Evolutionary conservation across 2,329 filamentous ascomycete genomes (phyloP).

Genomic region (Atkinsonella texensis): DNA sequence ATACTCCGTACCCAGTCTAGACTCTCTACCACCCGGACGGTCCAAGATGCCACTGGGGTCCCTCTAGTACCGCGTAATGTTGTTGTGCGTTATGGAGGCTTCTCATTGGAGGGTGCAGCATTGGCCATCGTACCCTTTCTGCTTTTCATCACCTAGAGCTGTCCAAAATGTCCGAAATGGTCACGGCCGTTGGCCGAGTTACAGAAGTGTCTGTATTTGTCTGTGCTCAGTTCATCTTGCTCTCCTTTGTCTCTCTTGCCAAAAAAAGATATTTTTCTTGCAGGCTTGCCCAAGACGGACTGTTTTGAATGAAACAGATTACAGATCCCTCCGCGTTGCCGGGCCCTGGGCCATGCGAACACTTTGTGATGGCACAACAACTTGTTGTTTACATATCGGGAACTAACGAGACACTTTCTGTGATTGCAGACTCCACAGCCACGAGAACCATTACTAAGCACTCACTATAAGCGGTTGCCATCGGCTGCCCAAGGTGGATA

Average conservation of each 20-base stretch:
- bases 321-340: too few species aligned
- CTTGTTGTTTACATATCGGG: too few species aligned
- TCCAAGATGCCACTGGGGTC: background rate
- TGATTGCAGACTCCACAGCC: background rate
- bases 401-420: too few species aligned
- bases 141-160: too few species aligned
- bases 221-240: background rate
- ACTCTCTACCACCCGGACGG: background rate
- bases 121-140: background rate
- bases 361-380: too few species aligned
- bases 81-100: background rate
- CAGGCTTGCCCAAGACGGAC: too few species aligned
- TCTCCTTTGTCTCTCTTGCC: background rate
- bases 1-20: background rate
- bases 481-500: background rate
- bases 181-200: background rate
- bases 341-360: too few species aligned
- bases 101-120: slow-evolving; percentile 1
- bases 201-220: background rate
- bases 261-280: too few species aligned
- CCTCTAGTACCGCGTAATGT: background rate
- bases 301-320: too few species aligned
- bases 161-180: background rate
- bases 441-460: too few species aligned
- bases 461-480: too few species aligned